Percentiles rank a stretch among this genome's conserved stretches.
phyloP scores from a whole-genome alignment of 1,284 basidiomycete genomes.

The Sanghuangporus weigelae region DNA sequence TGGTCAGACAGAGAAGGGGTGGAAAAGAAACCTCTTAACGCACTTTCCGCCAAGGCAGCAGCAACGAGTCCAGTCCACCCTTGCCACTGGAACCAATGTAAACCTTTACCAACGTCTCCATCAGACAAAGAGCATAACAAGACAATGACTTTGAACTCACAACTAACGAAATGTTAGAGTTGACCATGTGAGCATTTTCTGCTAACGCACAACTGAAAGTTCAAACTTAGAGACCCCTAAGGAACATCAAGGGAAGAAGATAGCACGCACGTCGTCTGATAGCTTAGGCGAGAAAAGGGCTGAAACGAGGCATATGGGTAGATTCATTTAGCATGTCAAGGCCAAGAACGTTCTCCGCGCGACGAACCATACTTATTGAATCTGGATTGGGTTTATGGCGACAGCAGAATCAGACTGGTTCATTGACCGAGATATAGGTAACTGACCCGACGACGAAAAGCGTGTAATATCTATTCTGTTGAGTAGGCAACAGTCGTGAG shows the following conservation, averaged over 20 bases:
- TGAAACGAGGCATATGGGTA: slow-evolving; percentile 13
- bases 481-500: background rate
- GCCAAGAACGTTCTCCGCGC: background rate
- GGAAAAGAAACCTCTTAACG: slow-evolving; percentile 17
- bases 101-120: slow-evolving; percentile 27
- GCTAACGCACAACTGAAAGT: slow-evolving; percentile 12
- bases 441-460: slow-evolving; percentile 45
- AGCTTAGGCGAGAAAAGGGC: slow-evolving; percentile 30
- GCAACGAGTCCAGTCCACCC: slow-evolving; percentile 50
- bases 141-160: slow-evolving; percentile 24
- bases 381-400: slow-evolving; percentile 24
- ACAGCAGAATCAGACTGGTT: background rate
- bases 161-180: slow-evolving; percentile 23
- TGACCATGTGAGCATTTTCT: background rate
- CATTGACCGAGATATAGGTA: background rate
- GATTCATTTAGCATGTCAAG: too few species aligned
- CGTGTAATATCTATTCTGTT: slow-evolving; percentile 53
- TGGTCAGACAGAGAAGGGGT: background rate
- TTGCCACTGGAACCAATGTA: slow-evolving; percentile 50
- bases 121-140: background rate
- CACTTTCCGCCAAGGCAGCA: slow-evolving; percentile 50
- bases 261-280: slow-evolving; percentile 28
- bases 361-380: slow-evolving; percentile 46
- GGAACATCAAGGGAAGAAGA: background rate
- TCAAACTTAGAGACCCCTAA: background rate